These are phyloP conservation scores for Phycomyces blakesleeanus DNA, from an alignment of 192 early-diverging fungal genomes.

Conservation along the genomic window DNA sequence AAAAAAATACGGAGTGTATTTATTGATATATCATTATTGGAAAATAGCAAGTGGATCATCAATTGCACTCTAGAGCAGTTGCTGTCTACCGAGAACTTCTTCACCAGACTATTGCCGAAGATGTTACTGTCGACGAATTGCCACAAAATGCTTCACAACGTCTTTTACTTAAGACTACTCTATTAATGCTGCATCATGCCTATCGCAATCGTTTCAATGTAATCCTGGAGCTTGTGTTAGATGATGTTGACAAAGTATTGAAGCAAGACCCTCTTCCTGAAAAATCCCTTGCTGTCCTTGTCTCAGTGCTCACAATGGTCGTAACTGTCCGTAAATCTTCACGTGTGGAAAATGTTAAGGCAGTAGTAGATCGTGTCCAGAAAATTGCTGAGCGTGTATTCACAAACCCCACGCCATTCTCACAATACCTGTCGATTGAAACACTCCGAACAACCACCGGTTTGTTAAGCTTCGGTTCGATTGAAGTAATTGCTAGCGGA, in stretches of 20 bases:
- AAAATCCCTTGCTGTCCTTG: constrained; percentile 36
- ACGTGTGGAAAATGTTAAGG: constrained; percentile 49
- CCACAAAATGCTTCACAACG: constrained; percentile 31
- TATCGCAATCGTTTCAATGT: constrained; percentile 44
- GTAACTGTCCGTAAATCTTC: constrained; percentile 51
- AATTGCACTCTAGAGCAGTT: constrained; percentile 45
- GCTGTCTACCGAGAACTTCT: constrained; percentile 43
- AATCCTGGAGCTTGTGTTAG: constrained; percentile 42
- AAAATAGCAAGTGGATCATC: constrained; percentile 43
- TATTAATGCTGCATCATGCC: constrained; percentile 50
- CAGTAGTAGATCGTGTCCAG: constrained; percentile 36
- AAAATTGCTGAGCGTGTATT: constrained; percentile 38
- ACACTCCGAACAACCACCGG: constrained; percentile 25
- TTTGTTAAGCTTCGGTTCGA: constrained; percentile 23
- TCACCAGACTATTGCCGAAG: constrained; percentile 32
- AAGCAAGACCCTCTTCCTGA: constrained; percentile 29
- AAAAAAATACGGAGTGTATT: neutral
- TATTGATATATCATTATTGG: neutral
- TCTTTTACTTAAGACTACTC: constrained; percentile 42
- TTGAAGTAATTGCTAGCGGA: constrained; percentile 33
- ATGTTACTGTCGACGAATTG: constrained; percentile 28
- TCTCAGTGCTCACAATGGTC: constrained; percentile 43
- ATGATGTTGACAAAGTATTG: constrained; percentile 24
- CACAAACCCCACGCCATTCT: constrained; percentile 9
- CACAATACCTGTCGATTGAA: constrained; percentile 27